Evolutionary conservation across 768 basidiomycete species (phyloP).

Genomic region (Hypsizygus marmoreus): DNA sequence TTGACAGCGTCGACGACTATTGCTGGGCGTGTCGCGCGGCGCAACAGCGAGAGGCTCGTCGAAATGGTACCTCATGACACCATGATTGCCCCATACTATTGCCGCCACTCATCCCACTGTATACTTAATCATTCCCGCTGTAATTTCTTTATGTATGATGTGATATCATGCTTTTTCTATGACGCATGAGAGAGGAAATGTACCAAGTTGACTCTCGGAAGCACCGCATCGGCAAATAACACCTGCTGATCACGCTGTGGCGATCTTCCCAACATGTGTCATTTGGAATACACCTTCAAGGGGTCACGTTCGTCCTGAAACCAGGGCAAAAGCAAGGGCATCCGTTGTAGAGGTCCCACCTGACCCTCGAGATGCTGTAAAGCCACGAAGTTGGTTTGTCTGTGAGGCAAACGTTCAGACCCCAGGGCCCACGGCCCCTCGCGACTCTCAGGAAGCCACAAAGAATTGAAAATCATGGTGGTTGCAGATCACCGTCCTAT

Average conservation of each 20-base stretch:
- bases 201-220: conserved; percentile 2
- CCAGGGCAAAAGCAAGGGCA: conserved; percentile 1
- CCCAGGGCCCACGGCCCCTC: no score
- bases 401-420: no score
- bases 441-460: no score
- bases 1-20: conserved; percentile 71
- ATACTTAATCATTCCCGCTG: conserved; percentile 11
- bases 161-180: conserved; percentile 15
- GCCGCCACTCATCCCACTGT: conserved; percentile 13
- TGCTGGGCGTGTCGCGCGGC: conserved; percentile 73
- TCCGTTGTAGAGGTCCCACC: neutral
- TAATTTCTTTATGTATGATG: conserved; percentile 9
- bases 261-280: conserved; percentile 5
- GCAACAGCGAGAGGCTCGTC: conserved; percentile 36
- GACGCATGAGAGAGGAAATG: conserved; percentile 15
- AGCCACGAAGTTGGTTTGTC: no score
- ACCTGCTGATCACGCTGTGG: conserved; percentile 9
- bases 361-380: no score
- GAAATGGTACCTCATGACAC: conserved; percentile 11
- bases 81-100: neutral
- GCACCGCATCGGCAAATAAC: conserved; percentile 8
- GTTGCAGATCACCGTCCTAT: no score
- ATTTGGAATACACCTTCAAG: neutral
- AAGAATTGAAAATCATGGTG: no score
- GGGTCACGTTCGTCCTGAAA: conserved; percentile 11